Evolutionary conservation across 108 stramenopile species (phyloP), one percentile per base, ranked within the genome.

Genomic region (Fistulifera pelliculosa): DNA sequence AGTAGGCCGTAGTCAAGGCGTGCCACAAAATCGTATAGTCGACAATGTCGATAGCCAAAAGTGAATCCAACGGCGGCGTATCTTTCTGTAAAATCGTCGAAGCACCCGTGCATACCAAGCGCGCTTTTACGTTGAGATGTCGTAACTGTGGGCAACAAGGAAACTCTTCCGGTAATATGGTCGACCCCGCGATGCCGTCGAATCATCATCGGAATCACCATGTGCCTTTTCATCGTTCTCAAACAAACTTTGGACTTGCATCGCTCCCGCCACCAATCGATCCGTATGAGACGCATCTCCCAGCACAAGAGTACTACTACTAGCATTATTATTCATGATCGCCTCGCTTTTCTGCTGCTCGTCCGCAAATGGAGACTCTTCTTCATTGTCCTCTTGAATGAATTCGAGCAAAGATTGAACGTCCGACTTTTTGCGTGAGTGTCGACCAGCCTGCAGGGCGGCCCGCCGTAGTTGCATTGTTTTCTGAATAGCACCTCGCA

Each of bases 181-280:
- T 14, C 16, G 35, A 38, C 38, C 39, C 24, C 8, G 31, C 31
- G 31, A 35, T 35, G 31, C 3, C 31, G 31, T 35, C 8, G 31
- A 35, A 8, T 35, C 31, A 3, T 8, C 31, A 35, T 35, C 31
- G 31, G 31, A 35, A 35, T 35, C 31, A n/a, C n/a, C n/a, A n/a
- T n/a, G n/a, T n/a, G n/a, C n/a, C 28, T 25, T 11, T n/a, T 26
- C 25, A 41, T 40, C 5, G 5, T 16, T 41, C 17, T 17, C 54
- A 41, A 55, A 55, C 17, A 55, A 39, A 7, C 38, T 25, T 13
- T 55, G 28, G 21, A 55, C 39, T 6, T 38, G 39, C 16, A 55
- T 47, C 10, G 41, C 54, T 17, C 54, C 54, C 14, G 40, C 24
- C 2, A 55, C 18, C 2, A 55, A 24, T 5, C 54, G 54, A 55